Percentiles rank a stretch among this genome's conserved stretches.
phyloP scores from a whole-genome alignment of 768 basidiomycete genomes.

The Mycena floridula region DNA sequence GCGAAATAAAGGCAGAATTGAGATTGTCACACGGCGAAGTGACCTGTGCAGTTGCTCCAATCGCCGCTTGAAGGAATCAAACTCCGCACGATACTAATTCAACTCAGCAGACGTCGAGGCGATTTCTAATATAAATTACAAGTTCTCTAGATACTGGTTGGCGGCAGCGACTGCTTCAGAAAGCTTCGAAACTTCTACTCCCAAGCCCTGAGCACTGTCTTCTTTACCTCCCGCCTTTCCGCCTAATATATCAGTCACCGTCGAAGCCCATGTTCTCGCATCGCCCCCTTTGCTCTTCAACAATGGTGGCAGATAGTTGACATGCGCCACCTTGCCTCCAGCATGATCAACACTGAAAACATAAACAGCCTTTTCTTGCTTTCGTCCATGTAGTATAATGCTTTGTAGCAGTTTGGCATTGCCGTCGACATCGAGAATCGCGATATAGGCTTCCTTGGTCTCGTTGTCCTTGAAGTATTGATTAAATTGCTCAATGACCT shows the following conservation, averaged over 20 bases:
- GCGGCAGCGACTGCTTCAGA: constrained; percentile 64
- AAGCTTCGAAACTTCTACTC: constrained; percentile 54
- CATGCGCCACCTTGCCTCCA: constrained; percentile 76
- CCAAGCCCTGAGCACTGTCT: constrained; percentile 87
- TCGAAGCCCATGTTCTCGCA: constrained; percentile 83
- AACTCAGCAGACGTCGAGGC: too few relatives aligned
- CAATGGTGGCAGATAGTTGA: constrained; percentile 66
- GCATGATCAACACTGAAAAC: constrained; percentile 75
- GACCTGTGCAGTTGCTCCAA: too few relatives aligned
- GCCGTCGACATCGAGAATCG: constrained; percentile 68
- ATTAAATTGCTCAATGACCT: constrained; percentile 68
- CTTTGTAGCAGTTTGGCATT: constrained; percentile 85
- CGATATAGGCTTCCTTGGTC: constrained; percentile 63
- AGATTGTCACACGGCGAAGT: too few relatives aligned
- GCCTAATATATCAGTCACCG: constrained; percentile 73
- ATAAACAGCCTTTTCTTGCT: constrained; percentile 79
- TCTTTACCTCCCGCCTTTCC: constrained; percentile 98
- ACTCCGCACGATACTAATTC: too few relatives aligned
- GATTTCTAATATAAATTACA: too few relatives aligned
- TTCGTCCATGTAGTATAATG: constrained; percentile 72
- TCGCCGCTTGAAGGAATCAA: too few relatives aligned
- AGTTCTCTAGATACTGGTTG: constrained; percentile 28
- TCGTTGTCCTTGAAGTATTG: constrained; percentile 76
- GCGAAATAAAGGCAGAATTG: too few relatives aligned
- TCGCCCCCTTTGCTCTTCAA: constrained; percentile 64